Conservation (phyloP, 495 filamentous ascomycete genomes). For the Hyaloscypha hepaticicola region DNA sequence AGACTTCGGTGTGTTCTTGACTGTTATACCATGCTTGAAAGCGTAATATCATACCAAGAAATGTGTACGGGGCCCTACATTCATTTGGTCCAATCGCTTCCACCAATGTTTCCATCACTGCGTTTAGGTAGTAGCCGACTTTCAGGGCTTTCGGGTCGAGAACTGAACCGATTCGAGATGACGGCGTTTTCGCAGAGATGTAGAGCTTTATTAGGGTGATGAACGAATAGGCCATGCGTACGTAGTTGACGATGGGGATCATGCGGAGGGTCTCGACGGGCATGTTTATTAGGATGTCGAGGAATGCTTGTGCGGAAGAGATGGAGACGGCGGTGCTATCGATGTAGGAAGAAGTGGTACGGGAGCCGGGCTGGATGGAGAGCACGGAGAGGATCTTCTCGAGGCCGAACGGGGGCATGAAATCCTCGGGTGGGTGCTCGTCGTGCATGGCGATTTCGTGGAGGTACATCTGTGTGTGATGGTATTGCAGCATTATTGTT, state of each 20-base stretch:
- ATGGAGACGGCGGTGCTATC: constrained; percentile 51
- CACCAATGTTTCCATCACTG: constrained; percentile 38
- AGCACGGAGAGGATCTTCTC: constrained; percentile 35
- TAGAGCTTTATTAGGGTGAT: constrained; percentile 51
- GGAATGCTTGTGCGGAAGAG: constrained; percentile 46
- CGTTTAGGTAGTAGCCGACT: constrained; percentile 46
- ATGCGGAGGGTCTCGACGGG: constrained; percentile 42
- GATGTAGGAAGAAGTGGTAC: constrained; percentile 45
- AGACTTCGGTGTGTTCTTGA: constrained; percentile 17
- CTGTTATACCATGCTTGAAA: constrained; percentile 18
- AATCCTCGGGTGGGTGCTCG: constrained; percentile 52
- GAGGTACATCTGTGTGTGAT: constrained; percentile 45
- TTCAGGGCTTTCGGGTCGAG: constrained; percentile 44
- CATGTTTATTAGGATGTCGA: constrained; percentile 47
- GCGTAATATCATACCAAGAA: constrained; percentile 19
- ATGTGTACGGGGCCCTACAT: constrained; percentile 22
- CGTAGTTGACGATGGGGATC: constrained; percentile 48
- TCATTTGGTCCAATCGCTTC: constrained; percentile 35
- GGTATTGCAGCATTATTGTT: constrained; percentile 46
- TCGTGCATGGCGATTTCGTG: constrained; percentile 52
- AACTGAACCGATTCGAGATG: constrained; percentile 43
- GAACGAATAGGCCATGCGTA: constrained; percentile 43
- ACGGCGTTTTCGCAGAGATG: constrained; percentile 43
- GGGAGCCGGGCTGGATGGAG: constrained; percentile 27
- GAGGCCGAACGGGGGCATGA: constrained; percentile 31